Percentiles rank a stretch among this genome's conserved stretches.
Conservation (phyloP, 176 grass and related monocot species). For the Ensete ventricosum region DNA sequence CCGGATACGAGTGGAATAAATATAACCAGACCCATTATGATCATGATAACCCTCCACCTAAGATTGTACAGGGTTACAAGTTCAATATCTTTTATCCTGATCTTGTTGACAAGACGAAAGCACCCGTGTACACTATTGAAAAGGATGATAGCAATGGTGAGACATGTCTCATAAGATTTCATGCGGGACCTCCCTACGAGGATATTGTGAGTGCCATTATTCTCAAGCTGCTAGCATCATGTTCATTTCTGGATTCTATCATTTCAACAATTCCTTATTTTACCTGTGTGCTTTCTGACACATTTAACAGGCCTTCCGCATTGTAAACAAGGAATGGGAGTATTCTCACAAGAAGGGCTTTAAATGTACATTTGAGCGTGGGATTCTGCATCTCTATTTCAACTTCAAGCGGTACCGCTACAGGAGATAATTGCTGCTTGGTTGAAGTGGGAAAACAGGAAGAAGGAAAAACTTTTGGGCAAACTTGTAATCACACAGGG, state of each 20-base stretch:
- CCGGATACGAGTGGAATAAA: constrained; percentile 98
- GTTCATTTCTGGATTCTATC: not conserved
- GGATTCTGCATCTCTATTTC: constrained; percentile 95
- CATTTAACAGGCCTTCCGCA: constrained; percentile 52
- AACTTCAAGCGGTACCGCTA: constrained; percentile 96
- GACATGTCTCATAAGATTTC: constrained; percentile 82
- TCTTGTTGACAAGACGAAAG: constrained; percentile 88
- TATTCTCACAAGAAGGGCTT: constrained; percentile 99
- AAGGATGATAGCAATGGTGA: constrained; percentile 80
- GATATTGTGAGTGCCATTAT: constrained; percentile 61
- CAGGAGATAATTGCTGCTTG: constrained; percentile 32
- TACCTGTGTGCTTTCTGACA: not conserved
- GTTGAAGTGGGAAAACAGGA: not conserved
- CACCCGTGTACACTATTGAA: constrained; percentile 74
- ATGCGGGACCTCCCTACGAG: constrained; percentile 90
- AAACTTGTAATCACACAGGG: no score
- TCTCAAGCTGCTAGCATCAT: constrained; percentile 13
- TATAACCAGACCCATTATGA: constrained; percentile 98
- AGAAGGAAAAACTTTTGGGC: no score
- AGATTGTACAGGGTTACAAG: constrained; percentile 97
- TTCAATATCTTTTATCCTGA: constrained; percentile 99
- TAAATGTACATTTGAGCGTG: constrained; percentile 91
- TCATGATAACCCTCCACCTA: constrained; percentile 89
- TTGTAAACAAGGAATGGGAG: constrained; percentile 98
- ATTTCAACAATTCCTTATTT: not conserved